phyloP scores from a whole-genome alignment of 176 grass and related monocot genomes.

The Oryza glaberrima region DNA sequence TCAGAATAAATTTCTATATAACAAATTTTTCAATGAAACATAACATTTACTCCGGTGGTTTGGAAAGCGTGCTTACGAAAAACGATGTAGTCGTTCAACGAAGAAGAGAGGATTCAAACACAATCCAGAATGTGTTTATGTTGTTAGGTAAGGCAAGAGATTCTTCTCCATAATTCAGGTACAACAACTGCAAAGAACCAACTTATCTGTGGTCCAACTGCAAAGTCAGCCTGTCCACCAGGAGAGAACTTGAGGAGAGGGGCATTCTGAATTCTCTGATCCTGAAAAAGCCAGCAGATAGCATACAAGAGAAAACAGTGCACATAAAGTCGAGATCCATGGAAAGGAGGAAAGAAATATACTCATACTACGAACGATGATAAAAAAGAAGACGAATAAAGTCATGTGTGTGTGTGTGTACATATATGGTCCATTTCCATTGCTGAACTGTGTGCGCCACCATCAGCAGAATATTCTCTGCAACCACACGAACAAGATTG shows the following conservation, averaged over 20 bases:
- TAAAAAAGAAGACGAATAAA: neutral
- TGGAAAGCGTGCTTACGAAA: too few relatives aligned
- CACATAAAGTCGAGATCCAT: neutral
- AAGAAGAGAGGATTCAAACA: too few relatives aligned
- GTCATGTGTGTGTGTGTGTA: too few relatives aligned
- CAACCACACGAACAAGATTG: neutral
- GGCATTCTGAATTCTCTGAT: conserved; percentile 5
- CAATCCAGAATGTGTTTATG: too few relatives aligned
- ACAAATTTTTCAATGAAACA: too few relatives aligned
- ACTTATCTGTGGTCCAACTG: too few relatives aligned
- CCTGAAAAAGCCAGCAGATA: conserved; percentile 1
- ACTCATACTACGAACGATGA: neutral
- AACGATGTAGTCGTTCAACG: too few relatives aligned
- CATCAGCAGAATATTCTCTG: conserved; percentile 24
- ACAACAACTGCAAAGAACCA: too few relatives aligned
- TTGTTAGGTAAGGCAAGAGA: too few relatives aligned
- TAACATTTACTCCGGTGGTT: too few relatives aligned
- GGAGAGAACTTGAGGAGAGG: neutral
- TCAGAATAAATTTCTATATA: too few relatives aligned
- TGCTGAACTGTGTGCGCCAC: neutral
- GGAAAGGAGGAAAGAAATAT: neutral
- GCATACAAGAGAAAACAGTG: neutral
- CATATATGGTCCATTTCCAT: neutral
- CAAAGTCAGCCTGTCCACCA: neutral
- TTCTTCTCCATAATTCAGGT: too few relatives aligned